Base-by-base conservation (phyloP, 768 basidiomycete species). In the Obba rivulosa region DNA sequence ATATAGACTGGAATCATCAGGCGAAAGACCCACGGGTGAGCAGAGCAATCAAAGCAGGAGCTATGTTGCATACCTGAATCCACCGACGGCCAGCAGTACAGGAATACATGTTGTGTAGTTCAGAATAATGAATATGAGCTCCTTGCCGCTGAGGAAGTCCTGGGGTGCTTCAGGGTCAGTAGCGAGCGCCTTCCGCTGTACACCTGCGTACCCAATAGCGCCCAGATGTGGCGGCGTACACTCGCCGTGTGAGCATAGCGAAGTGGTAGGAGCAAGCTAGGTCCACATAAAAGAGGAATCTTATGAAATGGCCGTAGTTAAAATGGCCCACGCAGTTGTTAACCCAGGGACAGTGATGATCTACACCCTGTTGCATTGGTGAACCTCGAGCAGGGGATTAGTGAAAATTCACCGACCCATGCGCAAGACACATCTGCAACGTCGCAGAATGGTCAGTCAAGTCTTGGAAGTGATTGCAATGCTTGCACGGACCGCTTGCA, bases 321-420 rank as follows among this genome's bases (percentile, higher is more conserved):
- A 75, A 80, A 64, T 92, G 85, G 0, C 96, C 96, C 53, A 99
- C 87, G 60, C 94, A 95, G 57, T 93, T 97, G 64, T 92, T 85
- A 25, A 92, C 81, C 92, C 90, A 94, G 7, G 90, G 91, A 62
- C 90, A 92, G 60, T 92, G 90, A 59, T 92, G 90, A 63, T 92
- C 90, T 91, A 51, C 17, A 49, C 9, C 20, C 14, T 20, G 28
- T 31, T 31, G 28, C 28, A 31, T 31, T 31, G 28, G 28, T 31
- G 28, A 31, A 31, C 28, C 28, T 31, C 28, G 28, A 31, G 28
- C 28, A 16, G 20, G 20, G 46, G 39, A 37, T 8, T 21, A 11
- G 43, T 38, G 18, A 37, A 20, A 39, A 16, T 34, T 13, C 21
- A 52, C 79, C 55, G 63, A 85, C 91, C 91, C 91, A 96, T 95